These are phyloP conservation scores for Cystobasidium pallidum DNA, from an alignment of 1,284 basidiomycete genomes.

Conservation along the genomic window DNA sequence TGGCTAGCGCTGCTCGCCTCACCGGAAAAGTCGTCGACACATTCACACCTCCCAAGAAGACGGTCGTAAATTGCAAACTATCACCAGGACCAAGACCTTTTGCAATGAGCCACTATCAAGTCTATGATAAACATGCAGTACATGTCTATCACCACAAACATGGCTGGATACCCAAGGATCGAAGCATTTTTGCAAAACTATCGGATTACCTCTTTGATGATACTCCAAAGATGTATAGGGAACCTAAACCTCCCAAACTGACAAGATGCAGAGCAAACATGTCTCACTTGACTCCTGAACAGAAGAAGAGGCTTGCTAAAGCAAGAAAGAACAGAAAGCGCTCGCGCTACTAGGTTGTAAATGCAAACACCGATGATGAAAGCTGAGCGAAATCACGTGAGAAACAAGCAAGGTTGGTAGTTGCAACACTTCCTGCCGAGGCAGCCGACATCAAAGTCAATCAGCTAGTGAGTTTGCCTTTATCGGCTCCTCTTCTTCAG, in stretches of 20 bases:
- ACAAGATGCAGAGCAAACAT: slow-evolving; percentile 1
- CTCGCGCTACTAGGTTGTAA: neutral
- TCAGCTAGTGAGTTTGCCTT: too few species aligned
- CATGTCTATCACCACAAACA: slow-evolving; percentile 10
- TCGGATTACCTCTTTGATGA: slow-evolving; percentile 12
- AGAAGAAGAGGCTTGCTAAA: neutral
- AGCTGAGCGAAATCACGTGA: too few species aligned
- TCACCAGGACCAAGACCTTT: neutral
- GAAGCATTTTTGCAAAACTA: slow-evolving; percentile 5
- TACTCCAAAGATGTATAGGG: neutral
- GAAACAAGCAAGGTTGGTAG: too few species aligned
- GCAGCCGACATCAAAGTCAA: too few species aligned
- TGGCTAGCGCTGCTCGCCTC: slow-evolving; percentile 1
- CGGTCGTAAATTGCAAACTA: neutral
- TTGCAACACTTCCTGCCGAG: too few species aligned
- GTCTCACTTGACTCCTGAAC: slow-evolving; percentile 5
- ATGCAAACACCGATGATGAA: too few species aligned
- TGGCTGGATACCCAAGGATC: slow-evolving; percentile 2
- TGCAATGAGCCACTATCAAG: slow-evolving; percentile 1
- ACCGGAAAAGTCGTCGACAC: neutral
- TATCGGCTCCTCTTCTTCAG: too few species aligned
- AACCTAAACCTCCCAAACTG: neutral
- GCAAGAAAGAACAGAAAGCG: neutral
- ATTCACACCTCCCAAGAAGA: neutral
- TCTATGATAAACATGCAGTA: neutral